A percentile compares a stretch with the other conserved stretches of the same genome.
Conservation (phyloP, 2,329 filamentous ascomycete species). For the Penicillium sp. region DNA sequence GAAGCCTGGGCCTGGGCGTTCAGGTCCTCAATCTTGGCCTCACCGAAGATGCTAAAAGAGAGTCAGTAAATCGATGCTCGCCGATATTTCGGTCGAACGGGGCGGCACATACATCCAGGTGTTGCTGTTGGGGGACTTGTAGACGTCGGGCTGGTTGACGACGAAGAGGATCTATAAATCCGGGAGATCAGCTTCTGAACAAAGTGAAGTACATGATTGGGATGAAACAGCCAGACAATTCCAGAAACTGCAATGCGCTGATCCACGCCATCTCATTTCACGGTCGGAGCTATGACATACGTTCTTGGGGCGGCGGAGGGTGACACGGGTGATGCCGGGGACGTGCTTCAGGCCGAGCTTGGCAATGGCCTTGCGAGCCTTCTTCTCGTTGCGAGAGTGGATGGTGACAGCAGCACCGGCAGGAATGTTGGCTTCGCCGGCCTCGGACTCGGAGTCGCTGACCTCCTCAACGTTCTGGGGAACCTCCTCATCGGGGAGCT, state of each 20-base stretch:
- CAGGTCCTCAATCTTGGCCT: slow-evolving; percentile 99
- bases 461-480: slow-evolving; percentile 79
- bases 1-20: slow-evolving; percentile 97
- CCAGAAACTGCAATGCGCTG: not conserved
- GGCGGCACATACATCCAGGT: slow-evolving; percentile 85
- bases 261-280: not conserved
- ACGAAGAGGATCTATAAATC: slow-evolving; percentile 86
- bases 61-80: slow-evolving; percentile 22
- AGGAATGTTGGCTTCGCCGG: slow-evolving; percentile 63
- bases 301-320: slow-evolving; percentile 97
- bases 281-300: slow-evolving; percentile 59
- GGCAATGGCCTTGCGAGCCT: slow-evolving; percentile 98
- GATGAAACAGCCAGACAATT: not conserved
- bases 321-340: slow-evolving; percentile 96
- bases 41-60: slow-evolving; percentile 82
- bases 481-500: slow-evolving; percentile 83
- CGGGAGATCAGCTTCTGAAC: slow-evolving; percentile 19
- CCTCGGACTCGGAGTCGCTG: slow-evolving; percentile 52
- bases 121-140: slow-evolving; percentile 99
- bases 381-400: slow-evolving; percentile 99
- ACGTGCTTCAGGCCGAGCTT: slow-evolving; percentile 97
- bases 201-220: not conserved
- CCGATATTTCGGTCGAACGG: not conserved
- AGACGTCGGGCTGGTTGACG: slow-evolving; percentile 99
- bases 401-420: slow-evolving; percentile 85